A percentile compares a stretch with the other conserved stretches of the same genome.
These are phyloP conservation scores for Venturia pyrina DNA, from an alignment of 2,329 filamentous ascomycete genomes.

Conservation along the genomic window DNA sequence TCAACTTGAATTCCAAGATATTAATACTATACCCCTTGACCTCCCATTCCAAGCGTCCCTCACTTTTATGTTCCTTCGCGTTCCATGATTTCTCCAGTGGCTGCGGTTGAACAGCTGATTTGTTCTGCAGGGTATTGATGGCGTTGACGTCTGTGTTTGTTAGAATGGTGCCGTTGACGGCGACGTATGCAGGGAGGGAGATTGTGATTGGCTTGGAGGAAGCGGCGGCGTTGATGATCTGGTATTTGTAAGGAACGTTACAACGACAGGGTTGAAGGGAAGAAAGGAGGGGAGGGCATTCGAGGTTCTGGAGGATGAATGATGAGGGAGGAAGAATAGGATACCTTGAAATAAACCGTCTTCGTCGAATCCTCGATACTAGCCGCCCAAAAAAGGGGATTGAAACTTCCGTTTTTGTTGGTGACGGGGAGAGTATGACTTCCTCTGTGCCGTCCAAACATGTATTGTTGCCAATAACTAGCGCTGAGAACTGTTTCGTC, in stretches of 20 bases:
- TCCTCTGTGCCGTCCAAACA: slow-evolving; percentile 22
- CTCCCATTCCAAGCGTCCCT: slow-evolving; percentile 8
- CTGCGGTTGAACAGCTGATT: slow-evolving; percentile 17
- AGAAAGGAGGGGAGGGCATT: not conserved
- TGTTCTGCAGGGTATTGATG: slow-evolving; percentile 20
- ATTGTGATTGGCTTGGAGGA: slow-evolving; percentile 18
- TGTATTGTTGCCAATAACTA: slow-evolving; percentile 23
- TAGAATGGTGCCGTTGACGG: slow-evolving; percentile 22
- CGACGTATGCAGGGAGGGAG: slow-evolving; percentile 16
- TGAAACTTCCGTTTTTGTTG: slow-evolving; percentile 20
- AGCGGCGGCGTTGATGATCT: slow-evolving; percentile 19
- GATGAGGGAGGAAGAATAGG: not conserved
- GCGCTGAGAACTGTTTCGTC: slow-evolving; percentile 22
- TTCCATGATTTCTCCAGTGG: slow-evolving; percentile 9
- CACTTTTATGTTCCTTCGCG: not conserved
- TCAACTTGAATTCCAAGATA: slow-evolving; percentile 9
- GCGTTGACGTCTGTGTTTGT: slow-evolving; percentile 17
- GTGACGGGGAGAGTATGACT: slow-evolving; percentile 21
- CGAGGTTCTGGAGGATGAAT: too few species aligned
- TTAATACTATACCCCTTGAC: slow-evolving; percentile 6
- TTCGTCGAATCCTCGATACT: slow-evolving; percentile 17
- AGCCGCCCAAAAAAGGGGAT: slow-evolving; percentile 23
- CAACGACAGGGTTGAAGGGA: not conserved
- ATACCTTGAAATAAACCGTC: slow-evolving; percentile 15
- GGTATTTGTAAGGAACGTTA: not conserved